Conservation (phyloP, 2,329 filamentous ascomycete species). For the Thermothelomyces thermophilus region DNA sequence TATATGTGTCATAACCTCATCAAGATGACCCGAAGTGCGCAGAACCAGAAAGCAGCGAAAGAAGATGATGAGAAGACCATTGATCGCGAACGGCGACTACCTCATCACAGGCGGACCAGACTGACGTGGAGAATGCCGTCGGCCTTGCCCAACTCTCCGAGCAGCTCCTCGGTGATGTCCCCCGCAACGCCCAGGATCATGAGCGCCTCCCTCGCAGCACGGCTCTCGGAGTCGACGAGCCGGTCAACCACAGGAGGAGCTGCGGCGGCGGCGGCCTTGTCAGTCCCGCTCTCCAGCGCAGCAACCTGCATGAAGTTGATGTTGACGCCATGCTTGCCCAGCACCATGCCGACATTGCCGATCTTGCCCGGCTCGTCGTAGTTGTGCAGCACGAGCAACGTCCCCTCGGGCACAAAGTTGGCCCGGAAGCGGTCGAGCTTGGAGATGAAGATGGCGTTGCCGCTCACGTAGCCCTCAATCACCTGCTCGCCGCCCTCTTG, state of each 20-base stretch:
- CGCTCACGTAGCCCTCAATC: slow-evolving; percentile 61
- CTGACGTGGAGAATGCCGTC: slow-evolving; percentile 52
- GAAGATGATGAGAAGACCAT: too few relatives aligned
- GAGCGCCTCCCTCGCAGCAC: slow-evolving; percentile 58
- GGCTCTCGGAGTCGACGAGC: slow-evolving; percentile 23
- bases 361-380: slow-evolving; percentile 80
- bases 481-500: slow-evolving; percentile 33
- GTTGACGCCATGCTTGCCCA: slow-evolving; percentile 67
- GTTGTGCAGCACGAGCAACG: slow-evolving; percentile 71
- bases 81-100: background rate
- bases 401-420: slow-evolving; percentile 66
- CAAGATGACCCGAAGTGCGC: too few relatives aligned
- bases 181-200: slow-evolving; percentile 76
- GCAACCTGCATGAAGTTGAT: slow-evolving; percentile 75
- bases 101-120: slow-evolving; percentile 38
- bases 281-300: slow-evolving; percentile 36
- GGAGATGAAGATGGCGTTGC: slow-evolving; percentile 60
- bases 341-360: slow-evolving; percentile 64
- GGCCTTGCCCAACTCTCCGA: slow-evolving; percentile 41
- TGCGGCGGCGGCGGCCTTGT: background rate
- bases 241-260: slow-evolving; percentile 22
- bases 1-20: too few relatives aligned
- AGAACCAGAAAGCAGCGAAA: too few relatives aligned
- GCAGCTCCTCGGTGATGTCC: slow-evolving; percentile 51
- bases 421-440: slow-evolving; percentile 68